Evolutionary conservation across 2,329 filamentous ascomycete species (phyloP).

Genomic region (Tolypocladium sp.): DNA sequence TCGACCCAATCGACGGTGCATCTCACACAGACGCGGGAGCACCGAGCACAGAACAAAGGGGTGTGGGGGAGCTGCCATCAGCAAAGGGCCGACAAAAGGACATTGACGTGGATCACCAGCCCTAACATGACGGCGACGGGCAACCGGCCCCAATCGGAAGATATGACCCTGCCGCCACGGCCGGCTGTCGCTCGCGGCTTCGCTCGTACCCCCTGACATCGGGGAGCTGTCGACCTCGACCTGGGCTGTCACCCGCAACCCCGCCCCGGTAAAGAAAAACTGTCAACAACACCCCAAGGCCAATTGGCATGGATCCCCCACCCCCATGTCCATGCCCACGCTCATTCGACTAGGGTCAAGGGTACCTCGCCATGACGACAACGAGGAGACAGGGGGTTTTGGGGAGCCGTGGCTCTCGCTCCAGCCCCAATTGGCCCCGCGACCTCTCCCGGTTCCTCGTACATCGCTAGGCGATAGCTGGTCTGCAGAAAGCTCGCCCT

Average conservation of each 20-base stretch:
- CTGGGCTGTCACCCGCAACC: background rate
- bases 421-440: background rate
- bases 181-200: background rate
- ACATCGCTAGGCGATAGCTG: background rate
- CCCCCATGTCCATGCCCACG: background rate
- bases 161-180: conserved; percentile 12
- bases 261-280: background rate
- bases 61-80: background rate
- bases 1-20: conserved; percentile 16
- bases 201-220: background rate
- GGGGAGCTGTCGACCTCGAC: background rate
- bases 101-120: conserved; percentile 20
- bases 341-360: background rate
- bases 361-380: background rate
- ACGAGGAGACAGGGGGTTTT: background rate
- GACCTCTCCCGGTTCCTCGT: background rate
- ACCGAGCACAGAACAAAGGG: background rate
- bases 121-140: conserved; percentile 13
- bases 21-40: background rate
- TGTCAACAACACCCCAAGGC: background rate
- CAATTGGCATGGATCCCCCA: background rate
- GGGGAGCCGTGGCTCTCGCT: background rate
- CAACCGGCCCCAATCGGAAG: conserved; percentile 19
- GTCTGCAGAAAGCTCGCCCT: background rate
- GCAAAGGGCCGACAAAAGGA: conserved; percentile 14